These are phyloP conservation scores for Microcyclosporella mali DNA, from an alignment of 2,329 filamentous ascomycete genomes.

Conservation along the genomic window DNA sequence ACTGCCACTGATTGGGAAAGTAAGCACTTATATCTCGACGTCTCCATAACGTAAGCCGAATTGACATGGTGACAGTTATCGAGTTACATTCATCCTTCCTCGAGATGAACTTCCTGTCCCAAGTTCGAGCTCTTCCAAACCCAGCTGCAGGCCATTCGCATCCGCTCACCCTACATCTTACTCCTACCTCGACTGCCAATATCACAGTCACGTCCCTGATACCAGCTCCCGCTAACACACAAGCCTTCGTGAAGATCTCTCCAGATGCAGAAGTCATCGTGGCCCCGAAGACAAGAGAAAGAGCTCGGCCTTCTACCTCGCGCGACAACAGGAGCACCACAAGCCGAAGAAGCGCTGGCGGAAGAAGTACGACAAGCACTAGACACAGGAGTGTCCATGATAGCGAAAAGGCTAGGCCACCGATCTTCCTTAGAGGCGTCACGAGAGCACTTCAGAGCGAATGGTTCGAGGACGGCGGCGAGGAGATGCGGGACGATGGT, in stretches of 20 bases:
- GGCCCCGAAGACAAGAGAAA: conserved; percentile 76
- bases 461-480: conserved; percentile 62
- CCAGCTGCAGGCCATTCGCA: conserved; percentile 59
- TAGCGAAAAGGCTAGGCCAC: conserved; percentile 58
- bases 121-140: conserved; percentile 90
- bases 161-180: conserved; percentile 84
- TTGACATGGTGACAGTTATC: conserved; percentile 53
- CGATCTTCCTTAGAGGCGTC: conserved; percentile 73
- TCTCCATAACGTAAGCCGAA: not conserved
- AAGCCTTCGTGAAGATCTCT: conserved; percentile 83
- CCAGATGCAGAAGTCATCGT: conserved; percentile 96
- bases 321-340: conserved; percentile 75
- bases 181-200: conserved; percentile 90
- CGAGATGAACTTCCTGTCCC: conserved; percentile 84
- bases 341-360: conserved; percentile 64
- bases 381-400: conserved; percentile 52
- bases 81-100: conserved; percentile 94
- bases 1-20: conserved; percentile 96
- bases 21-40: conserved; percentile 28
- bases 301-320: conserved; percentile 51
- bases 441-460: conserved; percentile 63
- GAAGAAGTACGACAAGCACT: conserved; percentile 66
- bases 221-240: conserved; percentile 60
- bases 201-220: conserved; percentile 79
- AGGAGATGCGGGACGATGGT: conserved; percentile 47